Base-by-base conservation (phyloP, 805 yeast species). In the Jamesozyma rosinii region DNA sequence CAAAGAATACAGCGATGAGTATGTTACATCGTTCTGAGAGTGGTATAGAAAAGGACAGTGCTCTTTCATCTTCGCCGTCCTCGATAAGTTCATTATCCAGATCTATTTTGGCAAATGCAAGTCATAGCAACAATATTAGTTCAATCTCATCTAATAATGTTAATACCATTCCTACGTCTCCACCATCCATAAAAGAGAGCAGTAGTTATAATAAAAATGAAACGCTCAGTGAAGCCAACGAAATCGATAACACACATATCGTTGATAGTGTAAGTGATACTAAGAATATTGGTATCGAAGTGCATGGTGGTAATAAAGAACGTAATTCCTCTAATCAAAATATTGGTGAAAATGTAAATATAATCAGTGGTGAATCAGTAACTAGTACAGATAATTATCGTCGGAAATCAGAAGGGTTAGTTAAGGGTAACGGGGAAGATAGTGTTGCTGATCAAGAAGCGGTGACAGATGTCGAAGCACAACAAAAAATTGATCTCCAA, bases 401-500 rank as follows among this genome's bases (percentile, higher is more conserved):
- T 29, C 32, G 14, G 2, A 3, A 19, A 29, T 29, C 10, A 13
- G 14, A 21, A 19, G 26, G 18, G 17, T 11, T 17, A 19, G 14
- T 13, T 15, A 33, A 13, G 33, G 20, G 5, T 21, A 19, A 19
- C 8, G 18, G 18, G 10, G 36, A 19, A 24, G 11, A 24, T 24
- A 11, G 10, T 24, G 11, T 11, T 24, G 19, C 32, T 8, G 15
- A 24, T 15, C 8, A 22, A 17, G 37, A 32, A 33, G 37, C 14
- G n/a, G 17, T 15, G 3, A 27, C 22, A 14, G 33, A 24, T 24
- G 18, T 26, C 10, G 70, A 65, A 19, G 37, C 49, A 37, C 66
- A 64, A 22, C 69, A 70, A 14, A 81, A 76, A 27, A 73, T 78
- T 24, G 95, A 85, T 56, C 77, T 74, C 35, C 81, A 78, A 51